Conservation (phyloP, 2,329 filamentous ascomycete species). For the Cadophora luteo-olivacea region DNA sequence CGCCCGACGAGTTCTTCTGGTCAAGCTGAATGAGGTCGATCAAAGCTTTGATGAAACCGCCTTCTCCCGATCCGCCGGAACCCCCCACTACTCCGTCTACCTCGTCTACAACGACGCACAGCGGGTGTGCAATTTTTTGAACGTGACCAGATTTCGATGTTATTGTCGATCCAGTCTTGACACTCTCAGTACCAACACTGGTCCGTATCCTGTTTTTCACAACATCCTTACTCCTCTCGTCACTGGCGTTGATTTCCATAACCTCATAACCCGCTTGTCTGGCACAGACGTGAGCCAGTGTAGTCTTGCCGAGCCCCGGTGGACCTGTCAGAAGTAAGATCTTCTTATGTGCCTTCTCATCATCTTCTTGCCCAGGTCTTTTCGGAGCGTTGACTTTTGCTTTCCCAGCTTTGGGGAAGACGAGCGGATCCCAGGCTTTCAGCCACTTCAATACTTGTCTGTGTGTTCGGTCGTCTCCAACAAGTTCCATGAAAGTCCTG, state of each 20-base stretch:
- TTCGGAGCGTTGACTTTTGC: constrained; percentile 55
- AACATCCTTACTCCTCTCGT: constrained; percentile 88
- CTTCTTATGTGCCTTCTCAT: constrained; percentile 83
- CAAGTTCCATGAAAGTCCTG: constrained; percentile 87
- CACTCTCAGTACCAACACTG: constrained; percentile 91
- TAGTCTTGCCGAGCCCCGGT: constrained; percentile 94
- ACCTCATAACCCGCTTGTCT: constrained; percentile 95
- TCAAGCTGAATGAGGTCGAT: constrained; percentile 89
- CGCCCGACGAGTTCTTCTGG: constrained; percentile 71
- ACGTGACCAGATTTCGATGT: constrained; percentile 59
- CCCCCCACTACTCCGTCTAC: constrained; percentile 93
- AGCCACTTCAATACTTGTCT: constrained; percentile 90
- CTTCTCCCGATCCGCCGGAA: constrained; percentile 78
- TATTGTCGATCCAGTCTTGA: constrained; percentile 71
- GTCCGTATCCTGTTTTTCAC: constrained; percentile 92
- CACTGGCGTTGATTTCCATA: constrained; percentile 96
- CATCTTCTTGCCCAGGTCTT: constrained; percentile 55
- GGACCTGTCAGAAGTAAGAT: constrained; percentile 90
- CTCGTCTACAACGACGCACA: constrained; percentile 95
- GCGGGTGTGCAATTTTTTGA: constrained; percentile 79
- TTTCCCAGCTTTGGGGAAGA: constrained; percentile 76
- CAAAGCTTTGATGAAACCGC: constrained; percentile 92
- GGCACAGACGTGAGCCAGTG: constrained; percentile 93
- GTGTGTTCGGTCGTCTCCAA: constrained; percentile 94
- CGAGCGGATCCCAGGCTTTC: constrained; percentile 90